Percentiles rank a stretch among this genome's conserved stretches.
Evolutionary conservation across 164 flowering plant species (phyloP).

Genomic region (Kingdonia uniflora): DNA sequence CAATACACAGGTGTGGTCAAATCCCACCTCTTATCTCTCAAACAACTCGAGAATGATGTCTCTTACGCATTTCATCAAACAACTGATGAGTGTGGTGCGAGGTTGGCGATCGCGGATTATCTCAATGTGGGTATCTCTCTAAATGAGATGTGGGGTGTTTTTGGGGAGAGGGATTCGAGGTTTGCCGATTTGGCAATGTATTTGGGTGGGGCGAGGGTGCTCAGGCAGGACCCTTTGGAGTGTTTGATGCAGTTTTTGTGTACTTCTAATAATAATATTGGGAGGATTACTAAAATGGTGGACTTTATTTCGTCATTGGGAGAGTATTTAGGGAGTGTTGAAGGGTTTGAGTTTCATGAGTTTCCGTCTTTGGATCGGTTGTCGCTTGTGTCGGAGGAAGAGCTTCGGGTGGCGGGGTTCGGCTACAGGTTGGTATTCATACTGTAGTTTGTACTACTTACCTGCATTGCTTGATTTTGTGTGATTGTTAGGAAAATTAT

Average conservation of each 20-base stretch:
- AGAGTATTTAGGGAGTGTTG: conserved; percentile 46
- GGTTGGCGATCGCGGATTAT: conserved; percentile 43
- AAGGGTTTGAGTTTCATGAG: conserved; percentile 53
- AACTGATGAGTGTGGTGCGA: conserved; percentile 20
- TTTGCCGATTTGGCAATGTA: conserved; percentile 53
- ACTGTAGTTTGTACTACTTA: background rate
- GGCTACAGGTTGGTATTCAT: conserved; percentile 62
- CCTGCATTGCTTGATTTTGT: background rate
- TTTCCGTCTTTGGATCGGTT: conserved; percentile 70
- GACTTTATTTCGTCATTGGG: conserved; percentile 65
- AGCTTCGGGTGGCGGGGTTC: conserved; percentile 82
- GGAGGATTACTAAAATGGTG: conserved; percentile 82
- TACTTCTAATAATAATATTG: conserved; percentile 82
- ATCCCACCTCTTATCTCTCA: conserved; percentile 76
- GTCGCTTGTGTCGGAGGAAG: conserved; percentile 49
- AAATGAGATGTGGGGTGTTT: conserved; percentile 51
- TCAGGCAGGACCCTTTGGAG: conserved; percentile 90
- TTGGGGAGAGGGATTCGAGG: conserved; percentile 49
- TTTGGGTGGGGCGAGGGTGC: conserved; percentile 75
- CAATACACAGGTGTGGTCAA: conserved; percentile 72
- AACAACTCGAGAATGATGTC: conserved; percentile 39
- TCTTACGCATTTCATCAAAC: conserved; percentile 33
- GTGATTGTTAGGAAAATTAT: background rate
- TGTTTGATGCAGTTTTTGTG: conserved; percentile 81
- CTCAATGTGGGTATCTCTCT: conserved; percentile 60